Conservation (phyloP, 2,329 filamentous ascomycete genomes). For the Colletotrichum sp. region DNA sequence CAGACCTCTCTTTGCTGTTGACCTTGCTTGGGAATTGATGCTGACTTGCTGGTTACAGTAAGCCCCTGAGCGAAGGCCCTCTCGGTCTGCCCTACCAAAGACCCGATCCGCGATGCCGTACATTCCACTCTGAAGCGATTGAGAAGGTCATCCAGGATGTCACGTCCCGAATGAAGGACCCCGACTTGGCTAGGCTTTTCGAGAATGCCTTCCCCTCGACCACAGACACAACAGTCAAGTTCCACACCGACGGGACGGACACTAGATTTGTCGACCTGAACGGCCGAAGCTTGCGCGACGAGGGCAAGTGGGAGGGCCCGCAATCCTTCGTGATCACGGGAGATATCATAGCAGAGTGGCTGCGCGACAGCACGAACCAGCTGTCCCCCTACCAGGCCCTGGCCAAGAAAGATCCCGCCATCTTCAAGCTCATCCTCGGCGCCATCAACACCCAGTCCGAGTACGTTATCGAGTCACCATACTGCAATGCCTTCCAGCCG, state of each 20-base stretch:
- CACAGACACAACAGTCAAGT: constrained; percentile 87
- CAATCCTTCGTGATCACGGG: constrained; percentile 95
- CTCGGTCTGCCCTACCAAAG: constrained; percentile 85
- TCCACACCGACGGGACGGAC: constrained; percentile 72
- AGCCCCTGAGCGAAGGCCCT: constrained; percentile 80
- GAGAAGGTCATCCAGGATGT: constrained; percentile 88
- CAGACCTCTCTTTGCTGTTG: not conserved
- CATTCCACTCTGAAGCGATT: constrained; percentile 85
- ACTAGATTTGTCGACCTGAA: constrained; percentile 31
- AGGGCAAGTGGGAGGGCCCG: constrained; percentile 77
- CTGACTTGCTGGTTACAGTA: constrained; percentile 50
- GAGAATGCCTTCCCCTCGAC: constrained; percentile 95
- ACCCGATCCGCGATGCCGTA: constrained; percentile 81
- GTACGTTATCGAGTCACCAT: constrained; percentile 92
- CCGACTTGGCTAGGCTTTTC: constrained; percentile 89
- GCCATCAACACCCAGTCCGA: constrained; percentile 97
- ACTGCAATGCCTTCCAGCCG: constrained; percentile 98
- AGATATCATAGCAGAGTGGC: constrained; percentile 92
- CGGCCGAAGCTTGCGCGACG: constrained; percentile 43
- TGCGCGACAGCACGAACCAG: constrained; percentile 93
- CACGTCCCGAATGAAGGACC: constrained; percentile 78
- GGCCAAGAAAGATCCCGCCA: constrained; percentile 78
- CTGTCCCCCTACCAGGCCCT: constrained; percentile 87
- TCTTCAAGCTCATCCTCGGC: constrained; percentile 83
- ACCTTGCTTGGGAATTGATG: not conserved